Conservation (phyloP, 2,329 filamentous ascomycete species). For the Pyrenophora tritici-repentis region DNA sequence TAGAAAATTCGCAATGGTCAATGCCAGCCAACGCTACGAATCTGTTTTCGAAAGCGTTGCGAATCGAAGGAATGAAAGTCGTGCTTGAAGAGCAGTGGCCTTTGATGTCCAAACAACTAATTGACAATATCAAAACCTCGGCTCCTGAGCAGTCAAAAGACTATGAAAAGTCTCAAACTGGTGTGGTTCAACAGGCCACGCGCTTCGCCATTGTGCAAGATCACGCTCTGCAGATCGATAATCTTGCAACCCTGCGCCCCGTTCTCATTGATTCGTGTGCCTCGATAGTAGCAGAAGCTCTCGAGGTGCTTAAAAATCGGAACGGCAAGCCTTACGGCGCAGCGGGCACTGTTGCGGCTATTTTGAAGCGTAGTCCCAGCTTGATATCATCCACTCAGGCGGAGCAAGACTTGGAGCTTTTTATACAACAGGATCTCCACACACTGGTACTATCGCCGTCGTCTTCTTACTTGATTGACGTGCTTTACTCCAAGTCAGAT, state of each 20-base stretch:
- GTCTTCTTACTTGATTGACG: slow-evolving; percentile 66
- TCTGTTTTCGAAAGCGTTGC: slow-evolving; percentile 50
- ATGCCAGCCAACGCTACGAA: slow-evolving; percentile 50
- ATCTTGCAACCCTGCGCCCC: slow-evolving; percentile 12
- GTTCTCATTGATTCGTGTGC: slow-evolving; percentile 44
- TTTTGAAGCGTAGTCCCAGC: slow-evolving; percentile 53
- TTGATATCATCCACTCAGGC: slow-evolving; percentile 52
- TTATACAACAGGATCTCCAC: slow-evolving; percentile 62
- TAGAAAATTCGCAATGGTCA: slow-evolving; percentile 56
- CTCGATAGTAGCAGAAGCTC: slow-evolving; percentile 54
- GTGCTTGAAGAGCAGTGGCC: slow-evolving; percentile 66
- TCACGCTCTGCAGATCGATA: slow-evolving; percentile 17
- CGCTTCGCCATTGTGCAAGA: slow-evolving; percentile 65
- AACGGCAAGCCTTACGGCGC: slow-evolving; percentile 72
- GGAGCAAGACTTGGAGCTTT: slow-evolving; percentile 46
- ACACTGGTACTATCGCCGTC: slow-evolving; percentile 71
- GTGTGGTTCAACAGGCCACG: slow-evolving; percentile 67
- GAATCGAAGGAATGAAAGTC: slow-evolving; percentile 50
- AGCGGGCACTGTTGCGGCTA: slow-evolving; percentile 61
- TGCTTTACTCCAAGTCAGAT: slow-evolving; percentile 59
- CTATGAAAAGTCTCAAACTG: slow-evolving; percentile 72
- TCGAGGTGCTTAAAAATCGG: slow-evolving; percentile 56
- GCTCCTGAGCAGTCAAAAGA: slow-evolving; percentile 82
- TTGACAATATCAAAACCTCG: slow-evolving; percentile 71
- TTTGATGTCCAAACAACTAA: slow-evolving; percentile 64